Percentiles rank a stretch among this genome's conserved stretches.
Evolutionary conservation across 73 alveolate genomes (phyloP).

Genomic region (Paramecium bursaria): DNA sequence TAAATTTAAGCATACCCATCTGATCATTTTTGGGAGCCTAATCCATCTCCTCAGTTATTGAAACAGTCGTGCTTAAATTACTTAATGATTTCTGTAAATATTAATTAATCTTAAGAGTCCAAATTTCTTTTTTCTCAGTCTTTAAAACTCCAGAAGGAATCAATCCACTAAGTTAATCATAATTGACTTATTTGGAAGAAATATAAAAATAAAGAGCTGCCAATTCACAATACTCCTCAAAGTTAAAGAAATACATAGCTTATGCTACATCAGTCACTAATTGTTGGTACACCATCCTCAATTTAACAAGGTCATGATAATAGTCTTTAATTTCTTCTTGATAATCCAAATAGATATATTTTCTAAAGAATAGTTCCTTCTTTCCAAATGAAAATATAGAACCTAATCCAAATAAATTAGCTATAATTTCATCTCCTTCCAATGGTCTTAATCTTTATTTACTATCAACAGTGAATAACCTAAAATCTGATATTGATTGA

Average conservation of each 20-base stretch:
- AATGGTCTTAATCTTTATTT: constrained; percentile 16
- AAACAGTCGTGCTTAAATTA: background rate
- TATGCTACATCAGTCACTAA: background rate
- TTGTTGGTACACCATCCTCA: constrained; percentile 7
- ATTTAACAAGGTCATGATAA: background rate
- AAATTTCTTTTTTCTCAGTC: background rate
- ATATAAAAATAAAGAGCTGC: constrained; percentile 27
- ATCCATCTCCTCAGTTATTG: background rate
- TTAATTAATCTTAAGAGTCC: background rate
- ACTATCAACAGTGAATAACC: constrained; percentile 16
- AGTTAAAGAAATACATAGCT: background rate
- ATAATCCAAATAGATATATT: background rate
- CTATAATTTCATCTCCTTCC: constrained; percentile 24
- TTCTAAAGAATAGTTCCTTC: constrained; percentile 31
- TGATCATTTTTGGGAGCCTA: background rate
- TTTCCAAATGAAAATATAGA: constrained; percentile 4
- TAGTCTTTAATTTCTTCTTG: background rate
- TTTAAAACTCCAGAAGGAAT: constrained; percentile 10
- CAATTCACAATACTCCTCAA: constrained; percentile 14
- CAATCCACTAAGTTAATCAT: background rate
- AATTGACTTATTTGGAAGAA: background rate
- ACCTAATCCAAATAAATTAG: constrained; percentile 15
- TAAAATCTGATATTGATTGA: constrained; percentile 8
- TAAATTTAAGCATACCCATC: constrained; percentile 1
- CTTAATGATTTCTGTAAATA: background rate